Evolutionary conservation across 2,329 filamentous ascomycete species (phyloP).

Genomic region (Knoxdaviesia proteae): DNA sequence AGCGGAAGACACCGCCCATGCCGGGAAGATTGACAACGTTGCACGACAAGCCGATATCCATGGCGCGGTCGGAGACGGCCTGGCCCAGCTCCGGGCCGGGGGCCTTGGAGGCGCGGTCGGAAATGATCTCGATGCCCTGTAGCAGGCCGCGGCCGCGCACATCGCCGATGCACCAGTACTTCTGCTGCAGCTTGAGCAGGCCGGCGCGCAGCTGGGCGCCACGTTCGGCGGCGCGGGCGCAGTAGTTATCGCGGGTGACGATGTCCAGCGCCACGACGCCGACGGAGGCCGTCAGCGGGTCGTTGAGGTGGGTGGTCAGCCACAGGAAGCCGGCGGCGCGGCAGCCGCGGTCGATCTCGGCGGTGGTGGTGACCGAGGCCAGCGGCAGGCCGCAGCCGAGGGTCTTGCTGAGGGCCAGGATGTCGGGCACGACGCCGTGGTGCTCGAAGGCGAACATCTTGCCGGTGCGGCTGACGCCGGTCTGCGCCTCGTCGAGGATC

Average conservation of each 20-base stretch:
- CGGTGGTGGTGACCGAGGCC: constrained; percentile 25
- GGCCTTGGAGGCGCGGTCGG: constrained; percentile 18
- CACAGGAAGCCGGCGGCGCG: constrained; percentile 24
- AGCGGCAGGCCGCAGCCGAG: constrained; percentile 30
- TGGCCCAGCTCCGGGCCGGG: constrained; percentile 21
- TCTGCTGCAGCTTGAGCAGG: constrained; percentile 20
- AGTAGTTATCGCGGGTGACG: constrained; percentile 24
- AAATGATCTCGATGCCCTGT: constrained; percentile 28
- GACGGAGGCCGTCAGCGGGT: constrained; percentile 29
- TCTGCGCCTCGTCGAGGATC: constrained; percentile 40
- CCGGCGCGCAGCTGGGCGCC: constrained; percentile 22
- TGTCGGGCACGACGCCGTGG: constrained; percentile 24
- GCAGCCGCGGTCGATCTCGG: constrained; percentile 22
- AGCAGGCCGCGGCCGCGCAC: constrained; percentile 28
- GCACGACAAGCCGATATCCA: constrained; percentile 24
- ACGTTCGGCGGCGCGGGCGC: constrained; percentile 16
- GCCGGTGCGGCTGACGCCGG: constrained; percentile 32
- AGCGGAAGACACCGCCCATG: constrained; percentile 27
- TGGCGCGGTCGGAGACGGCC: constrained; percentile 19
- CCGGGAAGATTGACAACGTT: constrained; percentile 24
- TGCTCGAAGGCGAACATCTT: constrained; percentile 38
- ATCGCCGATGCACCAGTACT: constrained; percentile 31
- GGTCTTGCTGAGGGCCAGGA: constrained; percentile 31
- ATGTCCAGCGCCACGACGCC: constrained; percentile 33
- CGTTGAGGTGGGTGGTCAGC: constrained; percentile 32